Percentiles rank a stretch among this genome's conserved stretches.
These are phyloP conservation scores for Cystobasidium pallidum DNA, from an alignment of 1,284 basidiomycete species.

Conservation along the genomic window DNA sequence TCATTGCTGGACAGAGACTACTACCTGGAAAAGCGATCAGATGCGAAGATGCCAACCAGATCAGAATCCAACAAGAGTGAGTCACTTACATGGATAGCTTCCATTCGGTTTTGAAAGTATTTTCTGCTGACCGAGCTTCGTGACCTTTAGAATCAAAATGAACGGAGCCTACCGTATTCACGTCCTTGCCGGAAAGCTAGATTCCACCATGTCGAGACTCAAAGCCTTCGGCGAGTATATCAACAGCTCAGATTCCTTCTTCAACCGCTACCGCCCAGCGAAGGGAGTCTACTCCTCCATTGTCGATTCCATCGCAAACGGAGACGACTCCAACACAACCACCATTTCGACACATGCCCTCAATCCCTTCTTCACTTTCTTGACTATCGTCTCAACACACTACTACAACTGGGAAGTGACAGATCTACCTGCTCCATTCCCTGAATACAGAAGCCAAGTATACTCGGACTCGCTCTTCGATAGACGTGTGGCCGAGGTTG, in stretches of 20 bases:
- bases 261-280: slow-evolving; percentile 51
- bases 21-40: slow-evolving; percentile 53
- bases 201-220: slow-evolving; percentile 37
- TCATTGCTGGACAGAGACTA: slow-evolving; percentile 50
- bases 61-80: slow-evolving; percentile 54
- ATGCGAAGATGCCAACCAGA: slow-evolving; percentile 53
- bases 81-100: neutral
- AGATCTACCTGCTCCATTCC: slow-evolving; percentile 48
- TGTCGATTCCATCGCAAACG: slow-evolving; percentile 47
- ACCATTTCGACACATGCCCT: slow-evolving; percentile 20
- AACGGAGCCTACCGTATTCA: slow-evolving; percentile 54
- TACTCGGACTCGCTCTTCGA: slow-evolving; percentile 52
- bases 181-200: slow-evolving; percentile 50
- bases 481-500: slow-evolving; percentile 46
- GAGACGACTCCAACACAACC: slow-evolving; percentile 47
- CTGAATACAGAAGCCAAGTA: slow-evolving; percentile 49
- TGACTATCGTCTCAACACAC: slow-evolving; percentile 50
- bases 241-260: slow-evolving; percentile 51
- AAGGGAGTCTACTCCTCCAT: slow-evolving; percentile 47
- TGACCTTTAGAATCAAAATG: slow-evolving; percentile 49
- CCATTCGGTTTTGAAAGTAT: neutral
- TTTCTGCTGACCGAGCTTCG: neutral
- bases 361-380: slow-evolving; percentile 51
- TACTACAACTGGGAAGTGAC: slow-evolving; percentile 54
- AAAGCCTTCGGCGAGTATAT: slow-evolving; percentile 50